Conservation (phyloP, 805 yeast genomes). For the Saturnispora besseyi region DNA sequence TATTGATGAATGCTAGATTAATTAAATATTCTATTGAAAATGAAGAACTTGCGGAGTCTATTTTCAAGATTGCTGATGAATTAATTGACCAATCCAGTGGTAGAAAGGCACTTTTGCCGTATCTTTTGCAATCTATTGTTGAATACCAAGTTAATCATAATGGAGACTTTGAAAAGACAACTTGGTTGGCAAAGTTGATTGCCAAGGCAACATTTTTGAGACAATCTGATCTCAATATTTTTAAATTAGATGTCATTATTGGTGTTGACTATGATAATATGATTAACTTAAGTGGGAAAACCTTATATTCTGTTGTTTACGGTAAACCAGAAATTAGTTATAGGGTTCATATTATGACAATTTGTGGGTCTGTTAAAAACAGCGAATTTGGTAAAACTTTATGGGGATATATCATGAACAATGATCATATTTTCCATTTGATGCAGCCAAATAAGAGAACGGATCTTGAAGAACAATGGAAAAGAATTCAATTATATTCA, state of each 20-base stretch:
- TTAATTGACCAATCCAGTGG: slow-evolving; percentile 44
- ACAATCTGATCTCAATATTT: slow-evolving; percentile 50
- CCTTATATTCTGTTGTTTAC: slow-evolving; percentile 40
- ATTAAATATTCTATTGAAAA: slow-evolving; percentile 30
- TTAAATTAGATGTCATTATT: slow-evolving; percentile 49
- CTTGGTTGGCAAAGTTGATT: slow-evolving; percentile 46
- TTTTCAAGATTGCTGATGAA: slow-evolving; percentile 32
- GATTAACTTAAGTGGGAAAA: slow-evolving; percentile 28
- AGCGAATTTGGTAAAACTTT: slow-evolving; percentile 25
- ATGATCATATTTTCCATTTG: slow-evolving; percentile 34
- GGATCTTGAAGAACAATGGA: slow-evolving; percentile 64
- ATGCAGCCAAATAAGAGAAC: slow-evolving; percentile 43
- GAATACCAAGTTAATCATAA: slow-evolving; percentile 32
- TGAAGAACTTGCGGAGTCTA: slow-evolving; percentile 20
- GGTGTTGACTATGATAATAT: slow-evolving; percentile 42
- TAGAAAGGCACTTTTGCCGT: slow-evolving; percentile 62
- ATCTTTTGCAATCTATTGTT: slow-evolving; percentile 39
- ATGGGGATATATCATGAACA: slow-evolving; percentile 30
- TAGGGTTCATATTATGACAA: slow-evolving; percentile 41
- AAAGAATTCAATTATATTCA: slow-evolving; percentile 48
- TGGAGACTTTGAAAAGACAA: slow-evolving; percentile 30
- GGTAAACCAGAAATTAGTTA: slow-evolving; percentile 51
- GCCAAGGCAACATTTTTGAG: slow-evolving; percentile 36
- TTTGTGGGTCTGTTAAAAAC: slow-evolving; percentile 31
- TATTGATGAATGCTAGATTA: slow-evolving; percentile 36